Percentiles rank a stretch among this genome's conserved stretches.
These are phyloP conservation scores for Radiomyces spectabilis DNA, from an alignment of 192 early-diverging fungal species.

Conservation along the genomic window DNA sequence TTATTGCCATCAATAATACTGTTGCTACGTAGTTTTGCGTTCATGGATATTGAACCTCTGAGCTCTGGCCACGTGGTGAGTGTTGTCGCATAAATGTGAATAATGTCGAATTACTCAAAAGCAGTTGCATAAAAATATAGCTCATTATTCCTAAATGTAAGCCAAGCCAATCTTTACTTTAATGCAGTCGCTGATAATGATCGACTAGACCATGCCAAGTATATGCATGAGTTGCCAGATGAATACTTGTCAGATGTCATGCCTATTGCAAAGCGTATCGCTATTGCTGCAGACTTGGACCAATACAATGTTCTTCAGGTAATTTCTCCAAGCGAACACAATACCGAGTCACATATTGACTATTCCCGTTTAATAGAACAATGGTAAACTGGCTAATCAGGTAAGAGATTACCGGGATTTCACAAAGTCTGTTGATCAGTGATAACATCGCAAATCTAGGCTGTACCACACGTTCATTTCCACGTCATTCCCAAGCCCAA, in stretches of 20 bases:
- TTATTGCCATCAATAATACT: too few relatives aligned
- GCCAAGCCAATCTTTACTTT: neutral
- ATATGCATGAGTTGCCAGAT: conserved; percentile 88
- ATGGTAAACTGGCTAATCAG: conserved; percentile 48
- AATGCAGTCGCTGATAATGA: neutral
- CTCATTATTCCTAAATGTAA: conserved; percentile 66
- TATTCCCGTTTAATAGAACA: conserved; percentile 30
- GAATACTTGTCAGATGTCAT: conserved; percentile 74
- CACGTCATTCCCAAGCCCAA: conserved; percentile 79
- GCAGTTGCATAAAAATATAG: conserved; percentile 17
- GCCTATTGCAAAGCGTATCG: conserved; percentile 84
- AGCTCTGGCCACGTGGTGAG: conserved; percentile 63
- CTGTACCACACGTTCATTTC: conserved; percentile 91
- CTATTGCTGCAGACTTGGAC: conserved; percentile 59
- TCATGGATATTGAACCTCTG: conserved; percentile 77
- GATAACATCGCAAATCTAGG: too few relatives aligned
- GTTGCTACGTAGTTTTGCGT: conserved; percentile 65
- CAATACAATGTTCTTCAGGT: conserved; percentile 88
- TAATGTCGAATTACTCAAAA: neutral
- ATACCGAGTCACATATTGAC: neutral
- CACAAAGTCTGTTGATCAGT: too few relatives aligned
- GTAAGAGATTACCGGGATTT: conserved; percentile 27
- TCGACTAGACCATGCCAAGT: conserved; percentile 68
- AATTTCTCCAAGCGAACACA: neutral
- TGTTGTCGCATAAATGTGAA: neutral